Percentiles rank a stretch among this genome's conserved stretches.
Evolutionary conservation across 352 stramenopile species (phyloP).

Genomic region (Phytophthora europaea): DNA sequence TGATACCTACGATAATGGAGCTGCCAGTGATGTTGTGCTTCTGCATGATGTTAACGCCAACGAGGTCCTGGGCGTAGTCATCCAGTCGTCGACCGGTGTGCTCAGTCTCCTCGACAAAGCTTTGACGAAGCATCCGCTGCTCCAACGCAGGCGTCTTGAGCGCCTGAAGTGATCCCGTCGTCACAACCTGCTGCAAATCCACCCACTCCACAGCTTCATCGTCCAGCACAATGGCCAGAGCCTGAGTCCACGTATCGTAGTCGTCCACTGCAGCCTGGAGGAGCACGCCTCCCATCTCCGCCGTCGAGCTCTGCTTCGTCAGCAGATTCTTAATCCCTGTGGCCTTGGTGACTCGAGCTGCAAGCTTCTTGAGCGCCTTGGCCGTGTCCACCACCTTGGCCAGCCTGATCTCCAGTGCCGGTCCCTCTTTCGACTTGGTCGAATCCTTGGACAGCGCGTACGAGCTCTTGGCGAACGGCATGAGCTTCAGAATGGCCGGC

Average conservation of each 20-base stretch:
- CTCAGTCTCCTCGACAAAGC: constrained; percentile 18
- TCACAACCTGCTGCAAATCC: constrained; percentile 65
- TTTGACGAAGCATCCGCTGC: constrained; percentile 45
- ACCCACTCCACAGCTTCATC: constrained; percentile 79
- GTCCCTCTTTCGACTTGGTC: constrained; percentile 38
- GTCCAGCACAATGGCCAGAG: constrained; percentile 57
- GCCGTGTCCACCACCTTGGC: constrained; percentile 48
- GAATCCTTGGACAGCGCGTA: constrained; percentile 42
- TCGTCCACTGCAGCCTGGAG: constrained; percentile 57
- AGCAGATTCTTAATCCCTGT: constrained; percentile 69
- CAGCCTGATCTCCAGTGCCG: constrained; percentile 56
- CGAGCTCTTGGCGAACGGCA: constrained; percentile 73
- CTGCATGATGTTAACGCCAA: constrained; percentile 64
- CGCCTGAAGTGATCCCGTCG: constrained; percentile 41
- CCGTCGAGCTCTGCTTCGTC: constrained; percentile 29
- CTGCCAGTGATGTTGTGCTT: constrained; percentile 74
- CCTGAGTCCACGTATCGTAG: constrained; percentile 67
- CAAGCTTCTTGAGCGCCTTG: constrained; percentile 39
- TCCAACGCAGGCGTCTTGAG: constrained; percentile 44
- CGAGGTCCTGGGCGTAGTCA: constrained; percentile 62
- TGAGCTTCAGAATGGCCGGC: constrained; percentile 78
- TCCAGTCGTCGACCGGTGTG: constrained; percentile 52
- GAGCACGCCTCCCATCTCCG: constrained; percentile 45
- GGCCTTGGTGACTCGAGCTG: constrained; percentile 31
- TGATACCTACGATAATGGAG: constrained; percentile 75